phyloP scores from a whole-genome alignment of 2,329 filamentous ascomycete genomes.

The Colletotrichum karsti region DNA sequence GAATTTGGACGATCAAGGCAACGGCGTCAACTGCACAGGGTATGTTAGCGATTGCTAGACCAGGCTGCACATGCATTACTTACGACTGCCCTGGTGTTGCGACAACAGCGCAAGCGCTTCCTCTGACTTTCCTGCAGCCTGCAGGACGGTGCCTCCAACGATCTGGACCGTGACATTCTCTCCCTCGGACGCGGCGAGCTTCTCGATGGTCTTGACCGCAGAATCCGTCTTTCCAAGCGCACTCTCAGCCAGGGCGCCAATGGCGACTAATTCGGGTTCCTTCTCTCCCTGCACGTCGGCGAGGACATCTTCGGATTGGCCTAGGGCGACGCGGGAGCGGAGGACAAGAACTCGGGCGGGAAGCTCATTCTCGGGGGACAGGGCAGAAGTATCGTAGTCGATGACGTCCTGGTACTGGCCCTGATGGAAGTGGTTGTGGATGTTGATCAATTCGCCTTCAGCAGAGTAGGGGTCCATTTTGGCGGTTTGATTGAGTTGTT shows the following conservation, averaged over 20 bases:
- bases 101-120: slow-evolving; percentile 82
- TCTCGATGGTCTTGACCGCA: slow-evolving; percentile 71
- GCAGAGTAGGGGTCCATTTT: slow-evolving; percentile 76
- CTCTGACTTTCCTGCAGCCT: slow-evolving; percentile 82
- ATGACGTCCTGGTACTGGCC: slow-evolving; percentile 89
- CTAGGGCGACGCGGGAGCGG: slow-evolving; percentile 84
- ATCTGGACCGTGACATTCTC: slow-evolving; percentile 87
- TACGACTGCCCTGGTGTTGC: slow-evolving; percentile 88
- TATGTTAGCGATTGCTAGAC: slow-evolving; percentile 7
- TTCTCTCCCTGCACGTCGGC: slow-evolving; percentile 70
- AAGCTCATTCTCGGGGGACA: slow-evolving; percentile 81
- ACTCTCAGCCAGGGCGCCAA: slow-evolving; percentile 78
- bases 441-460: slow-evolving; percentile 76
- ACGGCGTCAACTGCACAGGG: slow-evolving; percentile 72
- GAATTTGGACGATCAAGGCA: slow-evolving; percentile 89
- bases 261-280: slow-evolving; percentile 78
- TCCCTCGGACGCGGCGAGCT: slow-evolving; percentile 70
- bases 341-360: slow-evolving; percentile 81
- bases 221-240: slow-evolving; percentile 66
- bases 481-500: slow-evolving; percentile 32
- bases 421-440: slow-evolving; percentile 76
- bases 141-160: slow-evolving; percentile 81
- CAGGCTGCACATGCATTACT: slow-evolving; percentile 42
- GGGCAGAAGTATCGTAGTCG: slow-evolving; percentile 82
- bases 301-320: slow-evolving; percentile 78